Percentiles rank a stretch among this genome's conserved stretches.
phyloP scores from a whole-genome alignment of 306 rosid species.

The Prunus mume region DNA sequence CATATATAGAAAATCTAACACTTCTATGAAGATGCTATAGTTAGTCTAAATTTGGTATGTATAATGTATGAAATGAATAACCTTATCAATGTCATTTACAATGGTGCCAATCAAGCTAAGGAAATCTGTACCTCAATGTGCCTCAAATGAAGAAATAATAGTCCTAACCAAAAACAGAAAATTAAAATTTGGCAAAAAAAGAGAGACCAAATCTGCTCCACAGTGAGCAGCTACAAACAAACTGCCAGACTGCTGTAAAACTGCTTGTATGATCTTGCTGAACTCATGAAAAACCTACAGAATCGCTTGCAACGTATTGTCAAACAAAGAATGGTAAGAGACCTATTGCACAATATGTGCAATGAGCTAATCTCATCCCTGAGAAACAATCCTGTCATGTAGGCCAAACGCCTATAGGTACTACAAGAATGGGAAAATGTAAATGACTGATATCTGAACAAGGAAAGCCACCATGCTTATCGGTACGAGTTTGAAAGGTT shows the following conservation, averaged over 20 bases:
- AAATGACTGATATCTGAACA: constrained; percentile 18
- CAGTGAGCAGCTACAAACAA: too few relatives aligned
- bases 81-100: background rate
- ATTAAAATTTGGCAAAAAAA: too few relatives aligned
- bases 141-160: background rate
- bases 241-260: background rate
- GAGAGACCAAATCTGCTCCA: too few relatives aligned
- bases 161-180: background rate
- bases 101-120: background rate
- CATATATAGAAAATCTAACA: too few relatives aligned
- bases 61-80: background rate
- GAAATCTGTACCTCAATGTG: background rate
- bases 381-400: too few relatives aligned
- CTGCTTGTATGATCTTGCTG: background rate
- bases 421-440: background rate
- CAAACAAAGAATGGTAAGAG: background rate
- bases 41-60: too few relatives aligned
- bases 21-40: background rate
- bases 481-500: constrained; percentile 21
- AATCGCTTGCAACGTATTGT: background rate
- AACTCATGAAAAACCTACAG: background rate
- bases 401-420: background rate
- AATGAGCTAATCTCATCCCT: background rate
- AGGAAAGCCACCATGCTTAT: constrained; percentile 41
- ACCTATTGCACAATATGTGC: background rate